A percentile compares a stretch with the other conserved stretches of the same genome.
These are phyloP conservation scores for Cercospora berteroae DNA, from an alignment of 2,329 filamentous ascomycete genomes.

Conservation along the genomic window DNA sequence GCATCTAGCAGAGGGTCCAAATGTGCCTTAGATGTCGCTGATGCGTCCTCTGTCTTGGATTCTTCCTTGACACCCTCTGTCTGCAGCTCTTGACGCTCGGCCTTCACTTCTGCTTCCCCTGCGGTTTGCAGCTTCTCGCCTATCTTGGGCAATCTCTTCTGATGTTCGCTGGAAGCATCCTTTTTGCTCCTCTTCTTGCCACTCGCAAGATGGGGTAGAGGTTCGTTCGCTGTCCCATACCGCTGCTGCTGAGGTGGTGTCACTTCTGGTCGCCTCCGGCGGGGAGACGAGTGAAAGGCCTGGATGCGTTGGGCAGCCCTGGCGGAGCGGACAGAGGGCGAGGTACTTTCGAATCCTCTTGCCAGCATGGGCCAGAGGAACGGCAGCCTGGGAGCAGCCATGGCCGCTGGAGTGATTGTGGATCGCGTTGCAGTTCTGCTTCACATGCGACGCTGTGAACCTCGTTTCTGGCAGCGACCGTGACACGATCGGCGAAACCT, in stretches of 20 bases:
- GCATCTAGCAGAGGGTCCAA: slow-evolving; percentile 29
- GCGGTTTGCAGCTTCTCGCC: slow-evolving; percentile 33
- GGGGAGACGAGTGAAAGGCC: slow-evolving; percentile 37
- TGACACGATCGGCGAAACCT: slow-evolving; percentile 4
- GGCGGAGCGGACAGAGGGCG: slow-evolving; percentile 27
- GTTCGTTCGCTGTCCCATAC: slow-evolving; percentile 51
- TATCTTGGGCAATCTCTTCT: slow-evolving; percentile 32
- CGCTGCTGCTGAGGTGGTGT: slow-evolving; percentile 36
- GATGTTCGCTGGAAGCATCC: slow-evolving; percentile 14
- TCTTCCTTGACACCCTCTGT: slow-evolving; percentile 6
- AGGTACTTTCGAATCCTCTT: slow-evolving; percentile 33
- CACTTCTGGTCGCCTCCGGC: slow-evolving; percentile 34
- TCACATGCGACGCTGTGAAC: slow-evolving; percentile 4
- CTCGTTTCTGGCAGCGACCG: neutral
- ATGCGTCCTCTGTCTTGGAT: slow-evolving; percentile 24
- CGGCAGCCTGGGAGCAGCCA: slow-evolving; percentile 47
- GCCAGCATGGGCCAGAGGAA: slow-evolving; percentile 51
- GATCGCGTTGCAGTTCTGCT: neutral
- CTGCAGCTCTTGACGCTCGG: slow-evolving; percentile 16
- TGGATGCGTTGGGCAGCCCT: slow-evolving; percentile 30
- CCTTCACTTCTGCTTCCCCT: slow-evolving; percentile 31
- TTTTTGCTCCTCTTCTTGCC: slow-evolving; percentile 29
- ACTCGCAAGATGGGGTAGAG: slow-evolving; percentile 40
- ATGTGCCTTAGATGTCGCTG: slow-evolving; percentile 9
- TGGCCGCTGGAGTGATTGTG: slow-evolving; percentile 24